These are phyloP conservation scores for Pseudogymnoascus sp. DNA, from an alignment of 2,329 filamentous ascomycete genomes.

Conservation along the genomic window DNA sequence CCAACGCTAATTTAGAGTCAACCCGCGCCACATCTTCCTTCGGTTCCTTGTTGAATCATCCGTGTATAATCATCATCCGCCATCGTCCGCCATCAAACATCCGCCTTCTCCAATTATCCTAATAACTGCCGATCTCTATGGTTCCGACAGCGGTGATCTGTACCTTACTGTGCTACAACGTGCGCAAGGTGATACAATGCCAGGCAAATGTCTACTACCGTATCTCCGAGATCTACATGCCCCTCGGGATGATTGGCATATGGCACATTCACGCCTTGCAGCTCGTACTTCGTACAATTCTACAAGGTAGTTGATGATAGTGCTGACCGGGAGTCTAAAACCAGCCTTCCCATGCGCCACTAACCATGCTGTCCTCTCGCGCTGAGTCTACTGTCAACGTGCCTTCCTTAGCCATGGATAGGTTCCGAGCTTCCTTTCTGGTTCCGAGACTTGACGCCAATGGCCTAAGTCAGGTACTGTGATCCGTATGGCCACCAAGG, in stretches of 20 bases:
- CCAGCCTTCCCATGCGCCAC: not conserved
- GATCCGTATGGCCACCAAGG: not conserved
- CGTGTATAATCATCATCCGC: not conserved
- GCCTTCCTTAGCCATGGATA: not conserved
- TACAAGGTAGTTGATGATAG: not conserved
- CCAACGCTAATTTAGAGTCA: constrained; percentile 1
- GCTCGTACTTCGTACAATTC: not conserved
- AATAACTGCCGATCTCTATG: not conserved
- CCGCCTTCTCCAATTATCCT: not conserved
- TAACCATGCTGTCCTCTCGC: not conserved
- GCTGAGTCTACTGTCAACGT: not conserved
- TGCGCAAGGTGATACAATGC: not conserved
- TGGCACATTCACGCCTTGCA: not conserved
- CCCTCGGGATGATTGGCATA: not conserved
- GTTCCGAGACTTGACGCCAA: not conserved
- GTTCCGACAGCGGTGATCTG: not conserved
- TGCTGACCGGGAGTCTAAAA: not conserved
- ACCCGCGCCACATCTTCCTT: not conserved
- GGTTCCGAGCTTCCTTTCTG: not conserved
- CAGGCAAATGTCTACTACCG: not conserved
- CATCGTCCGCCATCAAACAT: not conserved
- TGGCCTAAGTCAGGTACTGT: not conserved
- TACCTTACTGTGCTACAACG: not conserved
- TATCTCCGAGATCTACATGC: not conserved
- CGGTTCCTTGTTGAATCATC: not conserved